Conservation (phyloP, 1,284 basidiomycete species). For the Apiotrichum brassicae region DNA sequence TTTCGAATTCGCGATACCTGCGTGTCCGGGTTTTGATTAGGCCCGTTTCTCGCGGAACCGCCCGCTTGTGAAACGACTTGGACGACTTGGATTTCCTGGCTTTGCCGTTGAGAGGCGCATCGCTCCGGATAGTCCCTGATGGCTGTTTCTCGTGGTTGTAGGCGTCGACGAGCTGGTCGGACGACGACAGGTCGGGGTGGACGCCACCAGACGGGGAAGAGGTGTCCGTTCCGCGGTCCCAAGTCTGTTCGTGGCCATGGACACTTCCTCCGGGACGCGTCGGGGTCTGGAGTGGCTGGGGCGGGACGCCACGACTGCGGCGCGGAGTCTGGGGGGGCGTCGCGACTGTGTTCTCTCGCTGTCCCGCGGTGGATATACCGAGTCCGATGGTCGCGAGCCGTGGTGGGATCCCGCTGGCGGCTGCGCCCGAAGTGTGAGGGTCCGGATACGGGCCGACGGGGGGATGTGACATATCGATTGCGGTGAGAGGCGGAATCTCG, state of each 20-base stretch:
- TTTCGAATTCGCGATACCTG: conserved; percentile 60
- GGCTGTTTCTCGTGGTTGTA: conserved; percentile 1
- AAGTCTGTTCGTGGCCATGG: background rate
- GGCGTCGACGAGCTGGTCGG: conserved; percentile 15
- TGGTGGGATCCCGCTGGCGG: background rate
- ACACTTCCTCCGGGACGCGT: conserved; percentile 4
- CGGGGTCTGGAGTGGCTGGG: conserved; percentile 3
- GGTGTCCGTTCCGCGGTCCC: conserved; percentile 11
- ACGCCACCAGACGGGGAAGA: conserved; percentile 8
- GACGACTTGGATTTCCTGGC: background rate
- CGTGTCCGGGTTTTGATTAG: conserved; percentile 17
- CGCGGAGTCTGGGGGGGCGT: conserved; percentile 1
- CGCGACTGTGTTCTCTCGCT: background rate
- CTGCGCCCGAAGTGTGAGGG: background rate
- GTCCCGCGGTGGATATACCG: background rate
- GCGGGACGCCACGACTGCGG: background rate
- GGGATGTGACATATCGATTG: background rate
- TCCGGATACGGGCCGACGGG: background rate
- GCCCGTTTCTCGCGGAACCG: background rate
- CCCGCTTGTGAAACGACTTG: background rate
- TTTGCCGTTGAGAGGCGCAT: background rate
- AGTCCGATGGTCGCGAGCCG: background rate
- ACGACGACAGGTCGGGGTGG: conserved; percentile 14
- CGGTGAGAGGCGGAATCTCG: background rate
- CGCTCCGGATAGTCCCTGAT: background rate